phyloP scores from a whole-genome alignment of 2,329 filamentous ascomycete species.

The Neonectria punicea region DNA sequence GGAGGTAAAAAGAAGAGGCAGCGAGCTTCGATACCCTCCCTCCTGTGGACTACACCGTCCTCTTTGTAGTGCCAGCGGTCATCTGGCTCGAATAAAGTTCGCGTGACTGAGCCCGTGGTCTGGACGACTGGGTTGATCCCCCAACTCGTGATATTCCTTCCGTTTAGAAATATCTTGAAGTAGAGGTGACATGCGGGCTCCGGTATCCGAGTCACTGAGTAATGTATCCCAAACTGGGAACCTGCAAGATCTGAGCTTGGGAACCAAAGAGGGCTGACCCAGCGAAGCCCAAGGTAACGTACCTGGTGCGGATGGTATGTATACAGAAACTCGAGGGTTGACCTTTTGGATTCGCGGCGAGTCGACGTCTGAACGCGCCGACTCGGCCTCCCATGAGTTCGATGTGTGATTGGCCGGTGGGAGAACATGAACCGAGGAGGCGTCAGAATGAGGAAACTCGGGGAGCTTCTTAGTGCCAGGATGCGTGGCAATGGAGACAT shows the following conservation, averaged over 20 bases:
- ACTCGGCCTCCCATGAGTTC: slow-evolving; percentile 33
- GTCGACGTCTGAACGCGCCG: background rate
- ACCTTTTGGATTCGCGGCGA: slow-evolving; percentile 42
- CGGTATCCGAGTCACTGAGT: slow-evolving; percentile 52
- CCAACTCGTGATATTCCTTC: slow-evolving; percentile 62
- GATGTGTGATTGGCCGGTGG: slow-evolving; percentile 25
- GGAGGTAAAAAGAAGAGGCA: slow-evolving; percentile 61
- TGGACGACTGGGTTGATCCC: slow-evolving; percentile 55
- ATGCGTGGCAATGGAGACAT: slow-evolving; percentile 55
- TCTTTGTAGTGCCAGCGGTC: slow-evolving; percentile 54
- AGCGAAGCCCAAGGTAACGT: slow-evolving; percentile 19
- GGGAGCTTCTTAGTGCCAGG: slow-evolving; percentile 53
- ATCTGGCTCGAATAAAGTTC: slow-evolving; percentile 61
- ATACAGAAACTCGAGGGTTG: slow-evolving; percentile 62
- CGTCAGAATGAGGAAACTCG: slow-evolving; percentile 67
- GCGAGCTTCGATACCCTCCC: slow-evolving; percentile 58
- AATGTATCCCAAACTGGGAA: slow-evolving; percentile 64
- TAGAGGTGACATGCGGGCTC: slow-evolving; percentile 55
- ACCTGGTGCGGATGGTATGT: slow-evolving; percentile 67
- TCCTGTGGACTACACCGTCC: slow-evolving; percentile 46
- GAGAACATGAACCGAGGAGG: slow-evolving; percentile 54
- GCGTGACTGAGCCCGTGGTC: slow-evolving; percentile 53
- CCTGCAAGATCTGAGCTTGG: slow-evolving; percentile 48
- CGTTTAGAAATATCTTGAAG: slow-evolving; percentile 68
- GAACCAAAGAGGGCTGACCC: background rate